phyloP scores from a whole-genome alignment of 306 rosid species.

The Fragaria vesca region DNA sequence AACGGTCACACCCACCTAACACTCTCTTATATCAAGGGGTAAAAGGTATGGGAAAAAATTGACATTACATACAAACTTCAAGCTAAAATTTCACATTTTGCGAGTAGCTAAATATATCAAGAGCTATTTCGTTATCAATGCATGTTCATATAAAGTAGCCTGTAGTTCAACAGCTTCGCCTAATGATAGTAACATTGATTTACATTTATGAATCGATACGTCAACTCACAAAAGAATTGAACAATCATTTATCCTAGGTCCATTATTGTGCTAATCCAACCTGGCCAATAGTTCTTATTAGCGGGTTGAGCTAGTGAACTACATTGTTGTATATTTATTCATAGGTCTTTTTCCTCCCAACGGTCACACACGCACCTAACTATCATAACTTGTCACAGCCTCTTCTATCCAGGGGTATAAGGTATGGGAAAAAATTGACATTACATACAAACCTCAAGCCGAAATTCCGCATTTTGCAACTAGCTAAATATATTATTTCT shows the following conservation, averaged over 20 bases:
- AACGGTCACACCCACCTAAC: not conserved
- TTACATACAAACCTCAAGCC: not conserved
- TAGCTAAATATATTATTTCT: not conserved
- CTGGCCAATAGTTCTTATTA: not conserved
- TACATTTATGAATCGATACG: too few species aligned
- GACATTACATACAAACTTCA: not conserved
- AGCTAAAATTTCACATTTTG: not conserved
- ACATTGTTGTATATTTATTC: not conserved
- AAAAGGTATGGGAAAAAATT: not conserved
- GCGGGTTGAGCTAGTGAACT: not conserved
- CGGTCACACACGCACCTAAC: not conserved
- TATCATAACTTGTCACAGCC: not conserved
- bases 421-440: not conserved
- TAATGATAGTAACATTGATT: too few species aligned
- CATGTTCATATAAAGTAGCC: too few species aligned
- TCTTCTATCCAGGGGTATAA: not conserved
- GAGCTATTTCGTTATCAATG: too few species aligned
- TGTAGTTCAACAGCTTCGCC: too few species aligned
- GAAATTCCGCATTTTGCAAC: not conserved
- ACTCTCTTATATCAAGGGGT: not conserved
- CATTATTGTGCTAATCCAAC: not conserved
- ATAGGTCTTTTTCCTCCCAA: not conserved
- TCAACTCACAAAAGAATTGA: too few species aligned
- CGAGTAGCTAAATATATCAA: not conserved
- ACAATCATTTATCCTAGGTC: too few species aligned